Percentiles rank a stretch among this genome's conserved stretches.
Evolutionary conservation across 2,329 filamentous ascomycete species (phyloP).

Genomic region (Diplodia intermedia): DNA sequence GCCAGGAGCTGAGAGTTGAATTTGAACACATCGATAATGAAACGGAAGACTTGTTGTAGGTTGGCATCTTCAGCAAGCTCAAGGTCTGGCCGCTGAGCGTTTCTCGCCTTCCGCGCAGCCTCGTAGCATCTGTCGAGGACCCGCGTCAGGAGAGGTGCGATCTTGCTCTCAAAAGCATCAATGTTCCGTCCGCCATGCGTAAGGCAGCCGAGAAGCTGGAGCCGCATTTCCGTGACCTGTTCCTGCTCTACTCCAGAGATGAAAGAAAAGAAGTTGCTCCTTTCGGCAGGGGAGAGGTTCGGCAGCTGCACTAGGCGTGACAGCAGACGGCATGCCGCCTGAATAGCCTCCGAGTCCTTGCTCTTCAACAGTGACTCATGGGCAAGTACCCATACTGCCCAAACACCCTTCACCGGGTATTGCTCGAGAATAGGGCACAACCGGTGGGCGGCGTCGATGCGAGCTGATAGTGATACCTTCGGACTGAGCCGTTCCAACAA

Average conservation of each 20-base stretch:
- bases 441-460: conserved; percentile 43
- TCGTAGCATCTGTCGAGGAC: conserved; percentile 46
- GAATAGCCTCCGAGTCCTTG: conserved; percentile 44
- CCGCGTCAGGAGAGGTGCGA: conserved; percentile 44
- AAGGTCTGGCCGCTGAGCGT: conserved; percentile 37
- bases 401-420: conserved; percentile 47
- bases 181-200: conserved; percentile 49
- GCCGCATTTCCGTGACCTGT: conserved; percentile 43
- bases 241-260: conserved; percentile 42
- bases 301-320: conserved; percentile 44
- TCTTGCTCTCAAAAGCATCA: conserved; percentile 47
- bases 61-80: conserved; percentile 41
- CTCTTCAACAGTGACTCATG: conserved; percentile 48
- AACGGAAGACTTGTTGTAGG: conserved; percentile 68
- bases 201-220: conserved; percentile 46
- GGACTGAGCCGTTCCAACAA: conserved; percentile 43
- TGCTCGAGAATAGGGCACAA: conserved; percentile 46
- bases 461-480: conserved; percentile 40
- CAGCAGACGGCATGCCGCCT: conserved; percentile 47
- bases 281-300: conserved; percentile 46
- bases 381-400: conserved; percentile 47
- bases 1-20: conserved; percentile 75
- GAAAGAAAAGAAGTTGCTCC: conserved; percentile 49
- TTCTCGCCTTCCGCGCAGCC: conserved; percentile 41
- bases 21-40: conserved; percentile 72